Conservation (phyloP, 192 early-diverging fungal species). For the Coemansia sp. region DNA sequence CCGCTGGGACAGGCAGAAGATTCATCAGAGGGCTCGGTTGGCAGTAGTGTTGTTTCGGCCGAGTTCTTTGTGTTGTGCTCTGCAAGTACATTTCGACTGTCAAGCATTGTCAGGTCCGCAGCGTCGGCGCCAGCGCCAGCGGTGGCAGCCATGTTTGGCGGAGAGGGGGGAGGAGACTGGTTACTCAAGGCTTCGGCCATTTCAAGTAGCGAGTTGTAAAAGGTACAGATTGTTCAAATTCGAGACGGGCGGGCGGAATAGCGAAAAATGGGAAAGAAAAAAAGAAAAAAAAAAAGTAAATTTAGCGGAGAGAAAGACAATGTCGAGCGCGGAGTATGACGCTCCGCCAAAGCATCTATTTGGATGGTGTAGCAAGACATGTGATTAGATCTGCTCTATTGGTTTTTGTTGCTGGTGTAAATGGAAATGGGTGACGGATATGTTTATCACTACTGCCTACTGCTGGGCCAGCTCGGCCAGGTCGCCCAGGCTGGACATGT, state of each 20-base stretch:
- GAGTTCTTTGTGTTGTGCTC: background rate
- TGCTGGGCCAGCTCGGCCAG: slow-evolving; percentile 18
- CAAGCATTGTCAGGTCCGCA: background rate
- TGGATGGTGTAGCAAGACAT: no score
- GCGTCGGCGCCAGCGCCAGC: background rate
- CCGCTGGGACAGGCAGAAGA: slow-evolving; percentile 10
- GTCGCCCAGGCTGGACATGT: slow-evolving; percentile 42
- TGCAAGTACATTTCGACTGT: background rate
- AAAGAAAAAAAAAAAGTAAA: no score
- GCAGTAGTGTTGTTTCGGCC: background rate
- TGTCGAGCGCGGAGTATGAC: no score
- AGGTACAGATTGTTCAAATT: no score
- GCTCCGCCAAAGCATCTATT: no score
- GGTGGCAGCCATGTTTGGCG: background rate
- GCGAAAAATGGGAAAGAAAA: no score
- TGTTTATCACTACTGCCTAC: no score
- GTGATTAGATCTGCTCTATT: no score
- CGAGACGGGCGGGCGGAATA: no score
- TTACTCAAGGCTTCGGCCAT: background rate
- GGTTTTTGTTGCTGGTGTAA: no score
- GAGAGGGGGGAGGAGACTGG: background rate
- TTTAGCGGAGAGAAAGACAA: no score
- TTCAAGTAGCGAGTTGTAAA: slow-evolving; percentile 2
- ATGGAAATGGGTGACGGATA: no score
- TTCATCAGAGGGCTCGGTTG: background rate